Base-by-base conservation (phyloP, 2,329 filamentous ascomycete genomes). In the Mycosphaerelloides madeirae region DNA sequence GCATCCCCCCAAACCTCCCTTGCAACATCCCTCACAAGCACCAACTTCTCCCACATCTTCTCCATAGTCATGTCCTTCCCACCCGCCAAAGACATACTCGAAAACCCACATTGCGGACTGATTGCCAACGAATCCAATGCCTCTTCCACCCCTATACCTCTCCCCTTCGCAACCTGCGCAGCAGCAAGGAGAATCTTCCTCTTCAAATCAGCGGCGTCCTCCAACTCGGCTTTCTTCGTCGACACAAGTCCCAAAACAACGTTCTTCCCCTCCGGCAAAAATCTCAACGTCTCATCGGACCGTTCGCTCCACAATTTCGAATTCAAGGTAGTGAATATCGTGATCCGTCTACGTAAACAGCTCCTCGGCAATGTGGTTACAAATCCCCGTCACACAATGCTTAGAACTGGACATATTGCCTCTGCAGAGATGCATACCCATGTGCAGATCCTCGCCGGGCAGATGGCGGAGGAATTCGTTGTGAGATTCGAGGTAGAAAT, bases 51-150 rank as follows among this genome's bases (percentile, higher is more conserved):
- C 50, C 59, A 63, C 58, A 61, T 61, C 43, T 48, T 49, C 37
- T 61, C 59, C 52, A 49, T 52, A 20, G 54, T 59, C 54, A 62
- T 60, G 25, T 50, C 56, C 48, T 56, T 55, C 16, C 57, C 60
- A 20, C 54, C 54, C 14, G 53, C 57, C 38, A 60, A 50, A 19
- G 50, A 54, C 15, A 49, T 56, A 32, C 58, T 58, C 31, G 55
- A 56, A 39, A 64, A 64, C 4, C 61, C 61, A 54, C 61, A 64
- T 37, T 64, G 59, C 12, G 61, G 61, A 40, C 56, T 60, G 14
- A 63, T 44, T 7, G 55, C 59, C 36, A 64, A 52, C 32, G 49
- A 48, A 29, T 58, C 47, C 41, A 62, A 38, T 7, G 57, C 60
- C 39, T 60, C 46, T 38, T 58, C 49, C 33, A 33, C 40, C 16